Conservation (phyloP, 768 basidiomycete species). For the Boletus insuetus region DNA sequence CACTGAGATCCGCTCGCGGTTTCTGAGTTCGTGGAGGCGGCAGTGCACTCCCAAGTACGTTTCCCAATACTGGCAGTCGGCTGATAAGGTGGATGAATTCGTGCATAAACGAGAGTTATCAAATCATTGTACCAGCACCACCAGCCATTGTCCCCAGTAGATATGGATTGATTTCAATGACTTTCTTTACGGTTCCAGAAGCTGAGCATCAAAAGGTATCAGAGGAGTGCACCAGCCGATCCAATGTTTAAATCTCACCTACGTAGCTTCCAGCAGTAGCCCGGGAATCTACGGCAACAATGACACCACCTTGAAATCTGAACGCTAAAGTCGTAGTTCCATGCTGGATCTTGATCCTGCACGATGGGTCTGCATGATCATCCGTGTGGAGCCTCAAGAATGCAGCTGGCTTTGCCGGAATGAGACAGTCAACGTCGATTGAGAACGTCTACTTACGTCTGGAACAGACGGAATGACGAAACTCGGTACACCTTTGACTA, state of each 20-base stretch:
- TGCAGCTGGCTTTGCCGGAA: conserved; percentile 64
- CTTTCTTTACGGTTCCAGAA: conserved; percentile 97
- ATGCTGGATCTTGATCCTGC: conserved; percentile 97
- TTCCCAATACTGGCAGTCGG: conserved; percentile 97
- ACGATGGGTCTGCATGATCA: conserved; percentile 89
- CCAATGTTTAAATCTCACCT: conserved; percentile 49
- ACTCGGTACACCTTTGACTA: conserved; percentile 66
- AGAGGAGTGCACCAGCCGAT: background rate
- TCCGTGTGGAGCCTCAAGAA: conserved; percentile 95
- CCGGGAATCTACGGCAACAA: conserved; percentile 98
- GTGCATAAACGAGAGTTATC: background rate
- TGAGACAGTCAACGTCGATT: conserved; percentile 3
- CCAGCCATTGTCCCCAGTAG: conserved; percentile 99
- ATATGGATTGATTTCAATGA: conserved; percentile 99
- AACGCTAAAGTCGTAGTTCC: conserved; percentile 98
- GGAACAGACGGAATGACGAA: conserved; percentile 72
- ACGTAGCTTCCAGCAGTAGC: conserved; percentile 97
- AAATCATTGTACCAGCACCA: conserved; percentile 73
- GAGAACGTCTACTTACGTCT: conserved; percentile 54
- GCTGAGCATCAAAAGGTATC: conserved; percentile 45
- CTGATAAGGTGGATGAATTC: conserved; percentile 37
- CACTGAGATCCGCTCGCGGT: conserved; percentile 95
- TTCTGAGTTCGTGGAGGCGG: conserved; percentile 92
- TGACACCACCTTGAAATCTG: conserved; percentile 93
- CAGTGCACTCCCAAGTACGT: conserved; percentile 99